A percentile compares a stretch with the other conserved stretches of the same genome.
These are phyloP conservation scores for Niveomyces coronatus DNA, from an alignment of 2,329 filamentous ascomycete genomes.

Conservation along the genomic window DNA sequence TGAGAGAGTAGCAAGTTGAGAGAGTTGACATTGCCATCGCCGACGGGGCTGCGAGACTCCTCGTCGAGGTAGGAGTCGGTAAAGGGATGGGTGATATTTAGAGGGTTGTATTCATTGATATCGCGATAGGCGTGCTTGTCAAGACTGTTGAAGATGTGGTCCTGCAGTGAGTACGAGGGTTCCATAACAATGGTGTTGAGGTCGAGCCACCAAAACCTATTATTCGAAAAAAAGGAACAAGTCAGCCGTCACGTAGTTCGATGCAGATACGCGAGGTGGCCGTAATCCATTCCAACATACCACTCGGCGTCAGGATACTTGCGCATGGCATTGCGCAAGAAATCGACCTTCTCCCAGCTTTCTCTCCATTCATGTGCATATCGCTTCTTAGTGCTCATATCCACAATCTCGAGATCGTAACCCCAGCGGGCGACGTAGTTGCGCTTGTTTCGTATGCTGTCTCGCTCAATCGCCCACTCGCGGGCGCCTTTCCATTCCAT, in stretches of 20 bases:
- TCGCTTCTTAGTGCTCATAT: constrained; percentile 97
- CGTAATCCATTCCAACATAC: constrained; percentile 53
- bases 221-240: constrained; percentile 11
- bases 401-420: constrained; percentile 90
- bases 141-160: constrained; percentile 79
- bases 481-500: constrained; percentile 98
- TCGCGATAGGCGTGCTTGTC: constrained; percentile 73
- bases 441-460: constrained; percentile 91
- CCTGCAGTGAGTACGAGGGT: constrained; percentile 77
- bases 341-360: constrained; percentile 98
- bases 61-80: constrained; percentile 66
- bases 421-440: constrained; percentile 82
- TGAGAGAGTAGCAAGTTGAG: constrained; percentile 85
- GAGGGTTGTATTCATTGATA: constrained; percentile 91
- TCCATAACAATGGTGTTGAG: constrained; percentile 98
- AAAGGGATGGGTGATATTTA: constrained; percentile 83
- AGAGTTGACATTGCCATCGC: constrained; percentile 67
- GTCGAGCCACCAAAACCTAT: constrained; percentile 99
- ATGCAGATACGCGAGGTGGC: not conserved
- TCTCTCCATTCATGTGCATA: constrained; percentile 99
- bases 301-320: constrained; percentile 96
- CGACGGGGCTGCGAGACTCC: constrained; percentile 58
- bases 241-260: not conserved
- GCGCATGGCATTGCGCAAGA: constrained; percentile 74
- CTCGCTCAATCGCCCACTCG: constrained; percentile 96